Evolutionary conservation across 352 stramenopile genomes (phyloP).

Genomic region (Globisporangium cederbergense): DNA sequence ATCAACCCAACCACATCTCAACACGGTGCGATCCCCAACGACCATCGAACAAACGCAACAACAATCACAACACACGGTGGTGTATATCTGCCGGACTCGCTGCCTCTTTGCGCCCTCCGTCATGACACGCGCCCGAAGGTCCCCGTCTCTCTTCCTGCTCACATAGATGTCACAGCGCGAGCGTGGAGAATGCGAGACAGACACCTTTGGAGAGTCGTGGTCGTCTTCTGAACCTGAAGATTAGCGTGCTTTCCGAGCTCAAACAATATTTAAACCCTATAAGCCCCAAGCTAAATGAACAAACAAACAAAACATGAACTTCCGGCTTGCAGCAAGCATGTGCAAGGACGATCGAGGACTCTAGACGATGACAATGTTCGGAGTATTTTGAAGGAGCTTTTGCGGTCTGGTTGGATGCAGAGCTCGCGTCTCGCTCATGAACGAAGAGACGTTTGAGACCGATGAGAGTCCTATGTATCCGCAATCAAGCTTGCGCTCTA

Average conservation of each 20-base stretch:
- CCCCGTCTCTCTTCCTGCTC: background rate
- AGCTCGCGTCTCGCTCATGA: too few species aligned
- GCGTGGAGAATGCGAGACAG: background rate
- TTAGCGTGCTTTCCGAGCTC: conserved; percentile 2
- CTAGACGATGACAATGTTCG: background rate
- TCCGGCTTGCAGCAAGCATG: background rate
- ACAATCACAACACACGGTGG: conserved; percentile 10
- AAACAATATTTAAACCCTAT: conserved; percentile 8
- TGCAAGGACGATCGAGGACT: background rate
- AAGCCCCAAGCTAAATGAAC: background rate
- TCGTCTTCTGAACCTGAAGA: conserved; percentile 5
- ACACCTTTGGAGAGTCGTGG: background rate
- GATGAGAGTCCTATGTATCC: too few species aligned
- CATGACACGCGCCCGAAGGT: background rate
- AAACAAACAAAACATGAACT: conserved; percentile 2
- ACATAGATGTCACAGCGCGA: conserved; percentile 12
- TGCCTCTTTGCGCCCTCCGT: background rate
- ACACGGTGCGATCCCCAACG: background rate
- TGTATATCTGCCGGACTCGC: conserved; percentile 11
- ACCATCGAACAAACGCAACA: background rate
- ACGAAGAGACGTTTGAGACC: too few species aligned
- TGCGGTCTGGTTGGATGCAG: too few species aligned
- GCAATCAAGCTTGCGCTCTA: too few species aligned
- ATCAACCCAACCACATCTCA: background rate
- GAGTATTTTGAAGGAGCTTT: too few species aligned